A percentile compares a stretch with the other conserved stretches of the same genome.
These are phyloP conservation scores for Septoria petroselini DNA, from an alignment of 2,329 filamentous ascomycete species.

Conservation along the genomic window DNA sequence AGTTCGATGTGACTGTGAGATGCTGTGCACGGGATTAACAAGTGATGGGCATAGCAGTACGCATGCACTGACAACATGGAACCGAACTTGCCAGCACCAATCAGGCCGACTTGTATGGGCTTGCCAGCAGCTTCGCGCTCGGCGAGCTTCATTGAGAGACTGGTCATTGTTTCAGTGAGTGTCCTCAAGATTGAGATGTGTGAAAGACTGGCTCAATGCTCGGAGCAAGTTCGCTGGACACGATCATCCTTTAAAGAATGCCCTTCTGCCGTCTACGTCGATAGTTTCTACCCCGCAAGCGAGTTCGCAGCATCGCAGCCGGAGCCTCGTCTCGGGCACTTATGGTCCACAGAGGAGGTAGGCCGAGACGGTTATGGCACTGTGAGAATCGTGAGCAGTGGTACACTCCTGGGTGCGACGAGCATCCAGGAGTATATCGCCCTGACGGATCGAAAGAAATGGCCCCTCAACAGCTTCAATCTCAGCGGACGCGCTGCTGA, in stretches of 20 bases:
- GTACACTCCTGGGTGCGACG: no score
- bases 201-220: no score
- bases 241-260: background rate
- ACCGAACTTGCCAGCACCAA: slow-evolving; percentile 49
- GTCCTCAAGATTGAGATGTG: background rate
- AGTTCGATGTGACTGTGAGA: slow-evolving; percentile 47
- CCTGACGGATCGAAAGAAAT: no score
- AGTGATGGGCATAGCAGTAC: background rate
- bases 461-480: no score
- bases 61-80: slow-evolving; percentile 43
- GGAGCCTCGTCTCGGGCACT: slow-evolving; percentile 8
- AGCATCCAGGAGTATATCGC: no score
- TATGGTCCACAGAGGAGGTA: background rate
- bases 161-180: slow-evolving; percentile 36
- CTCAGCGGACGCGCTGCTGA: no score
- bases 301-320: slow-evolving; percentile 14
- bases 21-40: slow-evolving; percentile 28
- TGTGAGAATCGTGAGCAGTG: background rate
- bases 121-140: slow-evolving; percentile 42
- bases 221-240: background rate
- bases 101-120: slow-evolving; percentile 45
- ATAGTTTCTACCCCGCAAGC: slow-evolving; percentile 20
- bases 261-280: background rate
- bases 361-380: no score
- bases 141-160: slow-evolving; percentile 44